These are phyloP conservation scores for Ormosia semicastrata DNA, from an alignment of 306 rosid genomes.

Conservation along the genomic window DNA sequence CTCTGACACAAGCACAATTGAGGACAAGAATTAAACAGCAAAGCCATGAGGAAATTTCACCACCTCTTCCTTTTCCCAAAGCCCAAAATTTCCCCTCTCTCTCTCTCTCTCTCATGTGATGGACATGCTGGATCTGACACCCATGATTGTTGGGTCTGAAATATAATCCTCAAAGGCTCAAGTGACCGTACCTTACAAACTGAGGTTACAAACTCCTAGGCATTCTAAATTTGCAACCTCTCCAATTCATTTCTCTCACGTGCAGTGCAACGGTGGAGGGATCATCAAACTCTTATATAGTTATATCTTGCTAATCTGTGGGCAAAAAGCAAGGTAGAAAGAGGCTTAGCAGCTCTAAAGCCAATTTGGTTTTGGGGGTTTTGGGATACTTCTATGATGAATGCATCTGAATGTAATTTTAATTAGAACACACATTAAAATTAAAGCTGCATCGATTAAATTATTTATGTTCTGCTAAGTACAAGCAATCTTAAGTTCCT, in stretches of 20 bases:
- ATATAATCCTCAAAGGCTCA: constrained; percentile 27
- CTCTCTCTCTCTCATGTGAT: constrained; percentile 40
- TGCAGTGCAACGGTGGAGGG: constrained; percentile 25
- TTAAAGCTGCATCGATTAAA: neutral
- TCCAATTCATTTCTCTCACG: constrained; percentile 38
- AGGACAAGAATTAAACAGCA: constrained; percentile 31
- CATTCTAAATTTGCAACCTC: constrained; percentile 41
- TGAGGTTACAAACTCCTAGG: constrained; percentile 39
- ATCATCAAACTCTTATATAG: neutral
- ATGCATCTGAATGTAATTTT: neutral
- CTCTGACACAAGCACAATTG: neutral
- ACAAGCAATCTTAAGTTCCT: neutral
- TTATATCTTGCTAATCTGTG: neutral
- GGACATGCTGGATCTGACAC: constrained; percentile 54
- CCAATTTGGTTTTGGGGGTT: neutral
- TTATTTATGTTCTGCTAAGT: neutral
- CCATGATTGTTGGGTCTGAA: constrained; percentile 58
- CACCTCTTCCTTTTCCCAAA: constrained; percentile 23
- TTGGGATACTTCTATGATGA: neutral
- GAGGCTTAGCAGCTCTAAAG: neutral
- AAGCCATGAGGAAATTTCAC: constrained; percentile 24
- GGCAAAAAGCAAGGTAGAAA: neutral
- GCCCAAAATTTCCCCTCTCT: neutral
- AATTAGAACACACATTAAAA: neutral
- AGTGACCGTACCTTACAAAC: constrained; percentile 40